These are phyloP conservation scores for Candida namnaoensis DNA, from an alignment of 805 yeast genomes.

Conservation along the genomic window DNA sequence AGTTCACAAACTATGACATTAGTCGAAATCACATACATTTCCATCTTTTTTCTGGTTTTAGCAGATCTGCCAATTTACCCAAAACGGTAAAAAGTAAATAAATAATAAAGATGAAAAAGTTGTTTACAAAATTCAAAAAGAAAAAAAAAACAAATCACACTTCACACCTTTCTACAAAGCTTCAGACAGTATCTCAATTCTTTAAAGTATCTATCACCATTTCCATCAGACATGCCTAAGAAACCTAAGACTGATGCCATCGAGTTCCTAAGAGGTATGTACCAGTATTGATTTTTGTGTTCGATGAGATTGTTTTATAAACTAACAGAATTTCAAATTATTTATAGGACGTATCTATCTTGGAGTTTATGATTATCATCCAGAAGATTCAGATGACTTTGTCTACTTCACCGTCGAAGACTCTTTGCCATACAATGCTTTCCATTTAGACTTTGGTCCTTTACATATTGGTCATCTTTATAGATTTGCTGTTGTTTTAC, in stretches of 20 bases:
- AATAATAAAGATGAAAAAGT: no score
- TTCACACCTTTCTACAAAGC: not conserved
- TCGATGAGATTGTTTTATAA: no score
- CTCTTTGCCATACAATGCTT: conserved; percentile 85
- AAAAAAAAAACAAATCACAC: not conserved
- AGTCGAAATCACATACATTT: no score
- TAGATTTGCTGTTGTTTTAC: conserved; percentile 90
- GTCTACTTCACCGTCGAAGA: conserved; percentile 92
- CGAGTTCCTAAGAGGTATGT: conserved; percentile 25
- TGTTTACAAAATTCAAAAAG: not conserved
- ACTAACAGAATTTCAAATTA: not conserved
- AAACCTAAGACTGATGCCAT: conserved; percentile 45
- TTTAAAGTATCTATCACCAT: no score
- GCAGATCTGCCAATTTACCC: not conserved
- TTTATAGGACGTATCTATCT: conserved; percentile 66
- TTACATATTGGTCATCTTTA: conserved; percentile 88
- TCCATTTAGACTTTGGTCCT: conserved; percentile 96
- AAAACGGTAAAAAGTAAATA: not conserved
- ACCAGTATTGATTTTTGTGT: no score
- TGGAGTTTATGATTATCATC: conserved; percentile 79
- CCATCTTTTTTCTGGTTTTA: no score
- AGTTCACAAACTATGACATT: no score
- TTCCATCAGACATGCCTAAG: conserved; percentile 33
- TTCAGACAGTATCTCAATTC: no score
- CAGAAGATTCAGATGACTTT: conserved; percentile 63